Evolutionary conservation across 2,329 filamentous ascomycete species (phyloP).

Genomic region (Diplodia scrobiculata): DNA sequence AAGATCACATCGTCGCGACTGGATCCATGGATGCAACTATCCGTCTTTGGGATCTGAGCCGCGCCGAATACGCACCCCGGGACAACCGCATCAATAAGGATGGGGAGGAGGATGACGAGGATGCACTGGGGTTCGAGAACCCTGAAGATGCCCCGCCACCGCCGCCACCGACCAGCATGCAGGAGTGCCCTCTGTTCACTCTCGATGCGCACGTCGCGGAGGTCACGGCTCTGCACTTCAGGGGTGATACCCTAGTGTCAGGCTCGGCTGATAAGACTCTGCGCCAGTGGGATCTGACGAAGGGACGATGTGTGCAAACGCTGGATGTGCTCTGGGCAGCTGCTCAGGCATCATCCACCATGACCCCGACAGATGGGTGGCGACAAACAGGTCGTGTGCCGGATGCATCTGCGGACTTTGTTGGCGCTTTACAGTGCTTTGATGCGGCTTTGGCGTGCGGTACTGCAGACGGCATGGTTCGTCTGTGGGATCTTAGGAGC

Average conservation of each 20-base stretch:
- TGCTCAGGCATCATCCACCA: conserved; percentile 76
- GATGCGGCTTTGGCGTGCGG: conserved; percentile 94
- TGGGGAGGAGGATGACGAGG: conserved; percentile 49
- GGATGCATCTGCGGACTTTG: conserved; percentile 78
- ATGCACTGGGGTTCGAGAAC: conserved; percentile 72
- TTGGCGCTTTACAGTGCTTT: conserved; percentile 92
- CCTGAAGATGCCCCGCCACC: conserved; percentile 71
- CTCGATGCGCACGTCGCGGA: conserved; percentile 90
- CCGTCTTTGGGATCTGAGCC: conserved; percentile 89
- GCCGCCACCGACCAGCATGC: conserved; percentile 72
- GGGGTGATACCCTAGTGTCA: conserved; percentile 85
- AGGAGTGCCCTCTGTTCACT: conserved; percentile 84
- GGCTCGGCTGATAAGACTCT: conserved; percentile 97
- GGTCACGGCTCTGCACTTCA: conserved; percentile 90
- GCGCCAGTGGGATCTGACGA: conserved; percentile 95
- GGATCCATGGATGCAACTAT: conserved; percentile 95
- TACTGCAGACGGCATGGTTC: conserved; percentile 95
- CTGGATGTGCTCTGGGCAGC: conserved; percentile 98
- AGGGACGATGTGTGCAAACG: conserved; percentile 95
- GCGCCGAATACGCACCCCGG: conserved; percentile 77
- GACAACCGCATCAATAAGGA: conserved; percentile 56
- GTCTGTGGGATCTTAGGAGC: conserved; percentile 93
- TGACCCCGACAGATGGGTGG: conserved; percentile 68
- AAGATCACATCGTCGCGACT: conserved; percentile 93
- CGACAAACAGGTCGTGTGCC: conserved; percentile 67